phyloP scores from a whole-genome alignment of 345 rosid species.

The Citrus trifoliata region DNA sequence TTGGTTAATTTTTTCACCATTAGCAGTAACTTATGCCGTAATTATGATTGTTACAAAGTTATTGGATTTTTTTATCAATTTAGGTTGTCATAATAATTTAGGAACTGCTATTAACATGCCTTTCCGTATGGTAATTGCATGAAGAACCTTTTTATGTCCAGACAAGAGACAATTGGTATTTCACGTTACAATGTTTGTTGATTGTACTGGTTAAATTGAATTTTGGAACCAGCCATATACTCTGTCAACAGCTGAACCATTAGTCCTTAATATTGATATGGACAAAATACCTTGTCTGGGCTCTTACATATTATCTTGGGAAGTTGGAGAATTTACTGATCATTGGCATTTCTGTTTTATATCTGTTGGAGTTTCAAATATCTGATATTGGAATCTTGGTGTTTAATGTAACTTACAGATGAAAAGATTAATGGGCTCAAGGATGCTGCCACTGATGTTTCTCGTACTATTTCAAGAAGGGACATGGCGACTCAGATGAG shows the following conservation, averaged over 20 bases:
- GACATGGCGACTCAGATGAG: conserved; percentile 99
- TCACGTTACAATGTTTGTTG: not conserved
- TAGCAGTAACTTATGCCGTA: not conserved
- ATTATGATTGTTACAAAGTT: not conserved
- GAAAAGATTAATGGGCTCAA: conserved; percentile 40
- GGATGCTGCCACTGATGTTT: conserved; percentile 64
- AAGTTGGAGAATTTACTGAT: not conserved
- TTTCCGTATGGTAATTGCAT: not conserved
- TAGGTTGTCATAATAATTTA: not conserved
- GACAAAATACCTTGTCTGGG: not conserved
- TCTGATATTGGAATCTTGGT: conserved; percentile 15
- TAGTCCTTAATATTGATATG: not conserved
- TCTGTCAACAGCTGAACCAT: not conserved
- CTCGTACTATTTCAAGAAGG: conserved; percentile 72
- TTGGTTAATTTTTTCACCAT: not conserved
- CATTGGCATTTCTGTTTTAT: not conserved
- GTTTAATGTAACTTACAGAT: conserved; percentile 38
- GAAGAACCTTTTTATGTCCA: not conserved
- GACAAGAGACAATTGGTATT: not conserved
- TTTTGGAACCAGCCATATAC: not conserved
- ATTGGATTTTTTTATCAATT: not conserved
- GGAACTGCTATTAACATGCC: not conserved
- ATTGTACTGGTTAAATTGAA: not conserved
- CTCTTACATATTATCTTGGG: not conserved
- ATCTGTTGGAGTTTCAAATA: not conserved